Percentiles rank a stretch among this genome's conserved stretches.
Evolutionary conservation across 2,329 filamentous ascomycete species (phyloP).

Genomic region (Paracoccidioides brasiliensis): DNA sequence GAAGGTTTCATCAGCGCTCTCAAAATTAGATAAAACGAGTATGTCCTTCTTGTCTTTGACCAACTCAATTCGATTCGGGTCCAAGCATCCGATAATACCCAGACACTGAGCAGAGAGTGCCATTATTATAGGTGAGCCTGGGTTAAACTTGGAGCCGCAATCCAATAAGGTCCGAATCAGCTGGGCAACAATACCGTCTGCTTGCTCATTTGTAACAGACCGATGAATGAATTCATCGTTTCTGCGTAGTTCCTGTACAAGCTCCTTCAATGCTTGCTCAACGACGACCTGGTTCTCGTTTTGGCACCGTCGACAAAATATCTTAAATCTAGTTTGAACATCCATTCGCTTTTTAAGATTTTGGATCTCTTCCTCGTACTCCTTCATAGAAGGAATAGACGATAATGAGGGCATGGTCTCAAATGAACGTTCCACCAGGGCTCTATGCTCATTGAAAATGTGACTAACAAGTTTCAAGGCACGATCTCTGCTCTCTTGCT

Average conservation of each 20-base stretch:
- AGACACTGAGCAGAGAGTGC: conserved; percentile 67
- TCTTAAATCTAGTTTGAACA: conserved; percentile 50
- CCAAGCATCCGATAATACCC: conserved; percentile 79
- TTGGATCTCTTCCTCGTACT: conserved; percentile 53
- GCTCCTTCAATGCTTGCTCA: conserved; percentile 63
- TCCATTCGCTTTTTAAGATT: conserved; percentile 53
- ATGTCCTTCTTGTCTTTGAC: conserved; percentile 69
- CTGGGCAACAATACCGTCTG: conserved; percentile 55
- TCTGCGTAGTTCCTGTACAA: conserved; percentile 56
- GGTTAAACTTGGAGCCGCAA: conserved; percentile 68
- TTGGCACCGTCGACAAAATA: conserved; percentile 59
- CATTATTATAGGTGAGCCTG: conserved; percentile 52
- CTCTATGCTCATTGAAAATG: conserved; percentile 50
- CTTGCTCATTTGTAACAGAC: conserved; percentile 69
- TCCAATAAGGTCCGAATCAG: conserved; percentile 72
- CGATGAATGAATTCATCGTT: conserved; percentile 71
- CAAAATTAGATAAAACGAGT: conserved; percentile 77
- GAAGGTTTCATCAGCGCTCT: conserved; percentile 60
- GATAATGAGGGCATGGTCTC: conserved; percentile 66
- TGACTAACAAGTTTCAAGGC: conserved; percentile 51
- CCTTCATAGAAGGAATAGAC: conserved; percentile 54
- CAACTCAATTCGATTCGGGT: conserved; percentile 77
- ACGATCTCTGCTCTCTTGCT: conserved; percentile 43
- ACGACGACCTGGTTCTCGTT: conserved; percentile 84
- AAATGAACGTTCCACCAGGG: conserved; percentile 52